Evolutionary conservation across 805 yeast genomes (phyloP).

Genomic region (Suhomyces xylopsoci): DNA sequence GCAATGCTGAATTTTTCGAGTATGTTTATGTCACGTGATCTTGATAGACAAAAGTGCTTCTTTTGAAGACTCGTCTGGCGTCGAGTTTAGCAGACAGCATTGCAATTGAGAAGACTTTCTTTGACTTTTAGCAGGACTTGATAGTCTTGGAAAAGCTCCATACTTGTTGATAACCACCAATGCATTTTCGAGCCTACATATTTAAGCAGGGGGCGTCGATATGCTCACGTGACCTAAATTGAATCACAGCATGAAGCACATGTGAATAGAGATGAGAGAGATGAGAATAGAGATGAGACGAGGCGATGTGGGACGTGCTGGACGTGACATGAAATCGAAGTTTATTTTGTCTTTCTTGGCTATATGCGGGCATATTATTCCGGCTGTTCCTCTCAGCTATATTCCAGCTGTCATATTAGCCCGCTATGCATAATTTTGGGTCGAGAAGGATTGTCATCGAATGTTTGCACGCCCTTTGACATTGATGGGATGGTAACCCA

Average conservation of each 20-base stretch:
- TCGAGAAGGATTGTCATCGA: not conserved
- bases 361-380: not conserved
- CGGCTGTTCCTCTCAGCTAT: not conserved
- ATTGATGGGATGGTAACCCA: not conserved
- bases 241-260: not conserved
- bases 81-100: too few relatives aligned
- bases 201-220: not conserved
- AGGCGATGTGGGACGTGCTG: not conserved
- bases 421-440: not conserved
- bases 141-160: not conserved
- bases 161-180: too few relatives aligned
- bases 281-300: not conserved
- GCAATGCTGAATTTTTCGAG: not conserved
- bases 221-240: not conserved
- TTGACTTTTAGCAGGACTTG: not conserved
- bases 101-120: not conserved
- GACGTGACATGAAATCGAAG: not conserved
- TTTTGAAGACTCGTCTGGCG: not conserved
- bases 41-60: not conserved
- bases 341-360: not conserved
- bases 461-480: not conserved
- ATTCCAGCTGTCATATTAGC: not conserved
- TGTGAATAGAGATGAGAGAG: too few relatives aligned
- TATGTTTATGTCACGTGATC: not conserved
- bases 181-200: too few relatives aligned